Percentiles rank a stretch among this genome's conserved stretches.
Conservation (phyloP, 768 basidiomycete species). For the Multifurca ochricompacta region DNA sequence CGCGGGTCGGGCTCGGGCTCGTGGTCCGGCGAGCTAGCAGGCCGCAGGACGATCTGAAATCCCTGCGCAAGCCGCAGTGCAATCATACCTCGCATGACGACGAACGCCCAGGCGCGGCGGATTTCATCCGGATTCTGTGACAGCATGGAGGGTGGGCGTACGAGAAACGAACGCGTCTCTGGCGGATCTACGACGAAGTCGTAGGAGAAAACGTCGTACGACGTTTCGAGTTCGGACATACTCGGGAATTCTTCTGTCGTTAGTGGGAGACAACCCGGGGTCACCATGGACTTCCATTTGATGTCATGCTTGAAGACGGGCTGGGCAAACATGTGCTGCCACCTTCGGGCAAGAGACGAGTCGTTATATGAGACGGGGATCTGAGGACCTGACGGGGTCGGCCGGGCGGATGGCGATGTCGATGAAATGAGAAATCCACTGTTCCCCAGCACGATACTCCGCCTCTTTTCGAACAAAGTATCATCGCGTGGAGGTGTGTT, state of each 20-base stretch:
- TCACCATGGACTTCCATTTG: slow-evolving; percentile 85
- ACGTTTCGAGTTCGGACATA: slow-evolving; percentile 60
- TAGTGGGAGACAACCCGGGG: slow-evolving; percentile 82
- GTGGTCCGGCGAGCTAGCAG: slow-evolving; percentile 24
- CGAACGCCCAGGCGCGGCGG: slow-evolving; percentile 64
- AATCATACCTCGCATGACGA: slow-evolving; percentile 89
- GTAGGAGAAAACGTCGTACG: slow-evolving; percentile 79
- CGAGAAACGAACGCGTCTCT: slow-evolving; percentile 82
- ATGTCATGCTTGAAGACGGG: slow-evolving; percentile 73
- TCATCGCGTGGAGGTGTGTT: slow-evolving; percentile 68
- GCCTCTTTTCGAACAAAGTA: slow-evolving; percentile 41
- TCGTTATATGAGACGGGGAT: slow-evolving; percentile 52
- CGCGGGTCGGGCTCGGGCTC: slow-evolving; percentile 29
- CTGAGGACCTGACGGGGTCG: slow-evolving; percentile 64
- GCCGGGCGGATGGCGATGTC: slow-evolving; percentile 40
- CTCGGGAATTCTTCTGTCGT: slow-evolving; percentile 87
- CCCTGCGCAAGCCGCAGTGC: slow-evolving; percentile 88
- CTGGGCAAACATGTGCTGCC: slow-evolving; percentile 81
- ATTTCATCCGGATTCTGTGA: slow-evolving; percentile 46
- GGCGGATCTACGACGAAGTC: slow-evolving; percentile 79
- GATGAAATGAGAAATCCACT: slow-evolving; percentile 30
- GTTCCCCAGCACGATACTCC: slow-evolving; percentile 39
- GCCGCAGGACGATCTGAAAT: slow-evolving; percentile 81
- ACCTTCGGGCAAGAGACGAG: slow-evolving; percentile 72
- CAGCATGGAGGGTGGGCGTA: slow-evolving; percentile 50